Evolutionary conservation across 1,284 basidiomycete genomes (phyloP), one percentile per base, ranked within the genome.

Genomic region (Sphagnurus paluster): DNA sequence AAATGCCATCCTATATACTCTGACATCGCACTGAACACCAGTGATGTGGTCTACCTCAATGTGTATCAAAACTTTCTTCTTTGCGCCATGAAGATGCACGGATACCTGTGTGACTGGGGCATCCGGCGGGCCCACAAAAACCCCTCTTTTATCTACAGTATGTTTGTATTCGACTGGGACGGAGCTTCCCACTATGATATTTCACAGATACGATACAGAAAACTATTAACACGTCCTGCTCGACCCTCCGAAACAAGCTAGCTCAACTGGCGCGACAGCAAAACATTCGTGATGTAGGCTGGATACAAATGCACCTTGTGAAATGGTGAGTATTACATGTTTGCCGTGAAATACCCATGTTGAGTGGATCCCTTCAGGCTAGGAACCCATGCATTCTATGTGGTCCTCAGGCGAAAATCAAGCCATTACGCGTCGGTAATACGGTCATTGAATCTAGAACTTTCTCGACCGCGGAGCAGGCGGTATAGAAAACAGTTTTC

Each of bases 1-100:
- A 81, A 79, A 57, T 76, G 75, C 45, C 88, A 93, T 57, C 73
- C 82, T 26, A 80, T 94, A 48, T 95, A 80, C 65, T 83, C 78
- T 39, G 95, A 98, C 64, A 78, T 80, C 2, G 59, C 61, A 5
- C 75, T 97, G 53, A 98, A 96, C 64, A 69, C 79, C 2, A 56
- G 67, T 20, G 57, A 73, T 25, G 78, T 77, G 0, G 82, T 91
- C 2, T 81, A 90, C 63, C 63, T 81, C 28, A 99, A 98, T 63
- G 72, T 97, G 7, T 94, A 93, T 62, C 84, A 94, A 64, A 89
- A 86, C 58, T 90, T 95, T 59, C 67, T 91, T n/a, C 65, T 96
- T 19, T 78, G 84, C 1, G 91, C 91, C 0, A 85, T 95, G 75
- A 98, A 94, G 69, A 88, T 94, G 74, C 82, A 90, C 42, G 77